Evolutionary conservation across 2,329 filamentous ascomycete genomes (phyloP), one percentile per base, ranked within the genome.

Genomic region (Epichloe gansuensis): DNA sequence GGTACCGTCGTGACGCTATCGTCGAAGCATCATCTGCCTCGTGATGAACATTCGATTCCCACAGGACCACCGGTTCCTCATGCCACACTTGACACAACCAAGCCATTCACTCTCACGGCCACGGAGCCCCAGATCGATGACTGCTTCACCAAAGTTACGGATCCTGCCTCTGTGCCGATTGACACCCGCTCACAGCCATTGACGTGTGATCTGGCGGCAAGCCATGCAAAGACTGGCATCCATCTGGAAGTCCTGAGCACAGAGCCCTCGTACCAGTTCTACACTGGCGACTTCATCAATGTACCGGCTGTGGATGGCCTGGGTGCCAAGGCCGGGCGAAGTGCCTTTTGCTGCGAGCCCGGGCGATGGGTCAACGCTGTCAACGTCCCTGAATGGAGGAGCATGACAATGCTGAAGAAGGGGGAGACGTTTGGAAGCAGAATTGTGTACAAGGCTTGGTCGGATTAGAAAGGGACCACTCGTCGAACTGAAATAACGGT

Each of bases 211-310:
- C 80, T 87, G 45, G 73, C 78, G 25, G 86, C 93, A 53, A 78
- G 78, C 66, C 88, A 96, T 66, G 80, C 88, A 5, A 74, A 73
- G 48, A 85, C 82, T 31, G 80, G 81, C 56, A 76, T 96, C 58
- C 85, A 94, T 65, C 80, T 97, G 48, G 87, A 96, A 68, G 85
- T 95, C 5, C 74, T 82, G 62, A 93, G 87, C 72, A 97, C 91
- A 0, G 91, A 97, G 73, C 93, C 93, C 0, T 87, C 89, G 0
- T 97, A 96, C 75, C 91, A 97, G 68, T 95, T 96, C 71, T 97
- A 97, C 71, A 94, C 89, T 0, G 93, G 91, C 57, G 84, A 87
- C 63, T 84, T 82, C 63, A 89, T 94, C 58, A 73, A 93, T 60
- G 84, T 95, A 12, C 84, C 87, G 0, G 84, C 73, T 34, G 73